Evolutionary conservation across 2,329 filamentous ascomycete species (phyloP).

Genomic region (Nemania serpens): DNA sequence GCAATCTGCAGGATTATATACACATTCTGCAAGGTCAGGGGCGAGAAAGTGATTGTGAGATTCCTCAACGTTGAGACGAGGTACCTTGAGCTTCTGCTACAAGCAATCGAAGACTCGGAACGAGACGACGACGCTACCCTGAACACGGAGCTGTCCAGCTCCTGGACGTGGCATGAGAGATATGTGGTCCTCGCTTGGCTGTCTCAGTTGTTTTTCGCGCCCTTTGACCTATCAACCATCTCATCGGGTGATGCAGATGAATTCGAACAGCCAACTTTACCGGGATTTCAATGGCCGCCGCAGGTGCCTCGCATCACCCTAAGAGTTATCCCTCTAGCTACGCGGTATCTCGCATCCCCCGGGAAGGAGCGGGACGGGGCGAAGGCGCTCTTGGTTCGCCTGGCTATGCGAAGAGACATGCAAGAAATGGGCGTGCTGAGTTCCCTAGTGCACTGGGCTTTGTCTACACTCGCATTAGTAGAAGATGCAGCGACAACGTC

Average conservation of each 20-base stretch:
- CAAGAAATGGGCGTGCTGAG: slow-evolving; percentile 73
- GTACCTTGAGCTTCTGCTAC: slow-evolving; percentile 79
- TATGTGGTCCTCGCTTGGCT: slow-evolving; percentile 90
- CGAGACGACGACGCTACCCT: slow-evolving; percentile 26
- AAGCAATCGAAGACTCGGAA: slow-evolving; percentile 69
- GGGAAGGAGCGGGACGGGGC: slow-evolving; percentile 91
- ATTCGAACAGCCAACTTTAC: slow-evolving; percentile 47
- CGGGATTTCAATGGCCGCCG: slow-evolving; percentile 59
- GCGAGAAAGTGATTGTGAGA: slow-evolving; percentile 87
- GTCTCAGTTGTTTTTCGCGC: slow-evolving; percentile 78
- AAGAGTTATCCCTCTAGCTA: slow-evolving; percentile 71
- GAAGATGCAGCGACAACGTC: slow-evolving; percentile 48
- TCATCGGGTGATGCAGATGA: slow-evolving; percentile 64
- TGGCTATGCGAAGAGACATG: slow-evolving; percentile 88
- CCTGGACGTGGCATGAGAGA: slow-evolving; percentile 81
- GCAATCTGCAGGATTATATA: slow-evolving; percentile 84
- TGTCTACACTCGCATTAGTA: slow-evolving; percentile 60
- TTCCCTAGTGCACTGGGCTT: slow-evolving; percentile 71
- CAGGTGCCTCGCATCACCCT: slow-evolving; percentile 71
- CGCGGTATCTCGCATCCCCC: slow-evolving; percentile 72
- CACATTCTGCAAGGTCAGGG: slow-evolving; percentile 90
- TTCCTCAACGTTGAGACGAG: slow-evolving; percentile 90
- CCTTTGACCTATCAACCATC: slow-evolving; percentile 88
- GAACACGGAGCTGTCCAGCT: slow-evolving; percentile 25
- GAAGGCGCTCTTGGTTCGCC: slow-evolving; percentile 77